Evolutionary conservation across 1,139 yeast genomes (phyloP), one percentile per base, ranked within the genome.

Genomic region (Arxiozyma slooffiae): DNA sequence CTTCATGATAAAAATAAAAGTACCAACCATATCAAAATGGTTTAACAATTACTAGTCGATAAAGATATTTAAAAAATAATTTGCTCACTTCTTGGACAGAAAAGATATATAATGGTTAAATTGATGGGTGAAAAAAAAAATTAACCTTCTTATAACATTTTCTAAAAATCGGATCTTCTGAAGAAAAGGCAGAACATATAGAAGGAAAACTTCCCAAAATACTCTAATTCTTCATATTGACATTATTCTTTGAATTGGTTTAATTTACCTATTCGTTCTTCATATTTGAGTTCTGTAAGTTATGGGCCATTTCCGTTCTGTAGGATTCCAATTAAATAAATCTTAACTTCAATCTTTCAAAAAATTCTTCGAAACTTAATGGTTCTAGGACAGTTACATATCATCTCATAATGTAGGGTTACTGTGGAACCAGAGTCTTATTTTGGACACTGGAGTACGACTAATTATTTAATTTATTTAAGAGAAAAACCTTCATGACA

Each of bases 1-100:
- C 43, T 74, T 67, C 40, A 85, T 74, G 0, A 90, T 79, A 1
- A 67, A 58, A 63, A 85, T 86, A 60, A 86, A 76, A 6, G 78
- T 75, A 16, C 68, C 67, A 14, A 85, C 72, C 51, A 87, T 71
- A 47, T 81, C 83, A 54, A 87, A 78, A 54, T 79, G 80, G 8
- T 66, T 59, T 2, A 76, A 81, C 72, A 50, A 72, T 73, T 60
- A 88, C 96, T 53, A 87, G 69, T 54, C 77, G 78, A 37, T 78
- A 70, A 63, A 89, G 83, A 2, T 95, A 88, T 36, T 77, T 77
- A 0, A 92, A 79, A 23, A 89, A 69, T 41, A 85, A 68, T 59
- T 80, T 83, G 57, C 94, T 84, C 62, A 89, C 96, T 57, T 87
- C 95, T 62, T 89, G 96, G 52, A 89, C 81, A 63, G 89, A 89